Percentiles rank a stretch among this genome's conserved stretches.
Evolutionary conservation across 768 basidiomycete species (phyloP).

Genomic region (Cantharellus anzutake): DNA sequence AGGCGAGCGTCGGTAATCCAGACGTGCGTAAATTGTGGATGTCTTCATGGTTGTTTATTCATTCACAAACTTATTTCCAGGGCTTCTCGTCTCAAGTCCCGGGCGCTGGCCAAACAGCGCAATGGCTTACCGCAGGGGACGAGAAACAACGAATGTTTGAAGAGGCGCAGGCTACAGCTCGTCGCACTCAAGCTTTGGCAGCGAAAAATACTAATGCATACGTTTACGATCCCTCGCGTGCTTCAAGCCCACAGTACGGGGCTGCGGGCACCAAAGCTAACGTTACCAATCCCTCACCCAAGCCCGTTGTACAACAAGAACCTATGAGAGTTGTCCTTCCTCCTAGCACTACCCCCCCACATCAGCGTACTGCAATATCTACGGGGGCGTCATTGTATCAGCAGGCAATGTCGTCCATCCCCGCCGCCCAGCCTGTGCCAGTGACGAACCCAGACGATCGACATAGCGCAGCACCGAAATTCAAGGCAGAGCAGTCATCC

Average conservation of each 20-base stretch:
- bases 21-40: background rate
- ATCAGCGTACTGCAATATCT: conserved; percentile 13
- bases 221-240: background rate
- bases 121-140: conserved; percentile 10
- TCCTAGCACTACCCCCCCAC: background rate
- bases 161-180: conserved; percentile 5
- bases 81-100: background rate
- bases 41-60: background rate
- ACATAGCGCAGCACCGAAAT: background rate
- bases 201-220: background rate
- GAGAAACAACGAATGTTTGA: conserved; percentile 9
- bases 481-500: background rate
- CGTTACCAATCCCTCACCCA: background rate
- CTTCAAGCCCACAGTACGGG: background rate
- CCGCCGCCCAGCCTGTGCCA: conserved; percentile 6
- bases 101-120: background rate
- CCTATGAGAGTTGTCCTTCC: background rate
- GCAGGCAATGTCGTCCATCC: conserved; percentile 22
- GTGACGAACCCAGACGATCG: conserved; percentile 3
- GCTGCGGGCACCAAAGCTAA: background rate
- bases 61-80: background rate
- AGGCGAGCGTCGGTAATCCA: background rate
- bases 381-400: conserved; percentile 27
- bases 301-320: background rate
- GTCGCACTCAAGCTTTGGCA: background rate